Conservation (phyloP, 176 grass and related monocot species). For the Pharus latifolius region DNA sequence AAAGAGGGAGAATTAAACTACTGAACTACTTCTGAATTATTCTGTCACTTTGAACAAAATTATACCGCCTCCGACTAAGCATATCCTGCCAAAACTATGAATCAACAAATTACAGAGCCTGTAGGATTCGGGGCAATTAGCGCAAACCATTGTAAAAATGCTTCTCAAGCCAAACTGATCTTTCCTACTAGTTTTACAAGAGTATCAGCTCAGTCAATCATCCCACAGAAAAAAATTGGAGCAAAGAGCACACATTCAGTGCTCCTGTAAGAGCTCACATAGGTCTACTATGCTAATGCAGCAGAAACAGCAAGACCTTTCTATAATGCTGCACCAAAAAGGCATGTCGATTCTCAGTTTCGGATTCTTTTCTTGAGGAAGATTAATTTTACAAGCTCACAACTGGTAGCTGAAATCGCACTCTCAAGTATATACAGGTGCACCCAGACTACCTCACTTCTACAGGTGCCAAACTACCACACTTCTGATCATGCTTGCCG, state of each 20-base stretch:
- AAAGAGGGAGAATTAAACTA: not conserved
- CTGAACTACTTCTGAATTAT: too few species aligned
- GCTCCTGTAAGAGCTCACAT: slow-evolving; percentile 7
- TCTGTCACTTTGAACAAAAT: too few species aligned
- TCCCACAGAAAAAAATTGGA: slow-evolving; percentile 14
- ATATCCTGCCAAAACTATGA: not conserved
- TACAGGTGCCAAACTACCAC: slow-evolving; percentile 23
- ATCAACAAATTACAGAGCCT: not conserved
- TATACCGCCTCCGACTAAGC: too few species aligned
- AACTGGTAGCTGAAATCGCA: slow-evolving; percentile 5
- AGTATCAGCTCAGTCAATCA: not conserved
- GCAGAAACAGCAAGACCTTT: not conserved
- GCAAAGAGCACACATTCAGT: slow-evolving; percentile 18
- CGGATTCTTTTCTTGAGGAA: slow-evolving; percentile 1
- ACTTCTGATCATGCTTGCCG: not conserved
- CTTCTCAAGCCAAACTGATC: not conserved
- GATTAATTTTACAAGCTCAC: slow-evolving; percentile 33
- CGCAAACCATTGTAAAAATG: not conserved
- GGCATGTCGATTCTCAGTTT: not conserved
- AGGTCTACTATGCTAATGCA: not conserved
- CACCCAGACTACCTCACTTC: slow-evolving; percentile 21
- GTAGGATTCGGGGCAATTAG: not conserved
- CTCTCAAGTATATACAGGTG: slow-evolving; percentile 31
- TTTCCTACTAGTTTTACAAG: slow-evolving; percentile 4
- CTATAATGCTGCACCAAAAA: not conserved